phyloP scores from a whole-genome alignment of 441 rosid species.

The Dalechampia spathulata region DNA sequence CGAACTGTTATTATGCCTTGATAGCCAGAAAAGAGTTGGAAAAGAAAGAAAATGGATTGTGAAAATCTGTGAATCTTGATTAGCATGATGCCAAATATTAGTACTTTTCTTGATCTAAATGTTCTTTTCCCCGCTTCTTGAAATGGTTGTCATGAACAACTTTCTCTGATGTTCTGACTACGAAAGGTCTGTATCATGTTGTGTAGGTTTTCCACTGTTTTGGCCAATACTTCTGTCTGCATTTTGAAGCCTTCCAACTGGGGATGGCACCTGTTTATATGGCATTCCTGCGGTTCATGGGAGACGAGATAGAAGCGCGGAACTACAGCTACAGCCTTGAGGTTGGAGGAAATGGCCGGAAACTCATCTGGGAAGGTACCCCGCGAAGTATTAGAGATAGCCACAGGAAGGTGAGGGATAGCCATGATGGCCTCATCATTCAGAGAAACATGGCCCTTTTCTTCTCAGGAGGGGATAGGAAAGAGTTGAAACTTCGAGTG shows the following conservation, averaged over 20 bases:
- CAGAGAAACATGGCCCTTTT: slow-evolving; percentile 93
- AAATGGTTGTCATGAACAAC: background rate
- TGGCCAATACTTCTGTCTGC: slow-evolving; percentile 92
- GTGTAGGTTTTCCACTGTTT: slow-evolving; percentile 84
- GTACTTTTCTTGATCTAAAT: background rate
- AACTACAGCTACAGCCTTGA: slow-evolving; percentile 89
- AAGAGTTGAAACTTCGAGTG: slow-evolving; percentile 85
- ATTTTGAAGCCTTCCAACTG: slow-evolving; percentile 97
- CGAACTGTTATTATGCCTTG: background rate
- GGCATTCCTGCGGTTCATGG: slow-evolving; percentile 93
- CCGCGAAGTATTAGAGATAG: slow-evolving; percentile 86
- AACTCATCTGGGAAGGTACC: slow-evolving; percentile 86
- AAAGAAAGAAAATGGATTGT: background rate
- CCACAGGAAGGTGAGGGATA: slow-evolving; percentile 89
- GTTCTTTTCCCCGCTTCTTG: no score
- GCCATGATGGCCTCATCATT: slow-evolving; percentile 86
- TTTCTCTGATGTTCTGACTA: background rate
- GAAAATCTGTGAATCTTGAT: no score
- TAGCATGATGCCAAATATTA: background rate
- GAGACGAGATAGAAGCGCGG: slow-evolving; percentile 77
- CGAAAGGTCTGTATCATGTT: background rate
- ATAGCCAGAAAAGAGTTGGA: background rate
- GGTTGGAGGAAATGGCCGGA: slow-evolving; percentile 88
- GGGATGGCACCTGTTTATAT: slow-evolving; percentile 93
- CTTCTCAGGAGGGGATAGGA: slow-evolving; percentile 95